Evolutionary conservation across 495 filamentous ascomycete genomes (phyloP), one percentile per base, ranked within the genome.

Genomic region (Parathielavia hyrcaniae): DNA sequence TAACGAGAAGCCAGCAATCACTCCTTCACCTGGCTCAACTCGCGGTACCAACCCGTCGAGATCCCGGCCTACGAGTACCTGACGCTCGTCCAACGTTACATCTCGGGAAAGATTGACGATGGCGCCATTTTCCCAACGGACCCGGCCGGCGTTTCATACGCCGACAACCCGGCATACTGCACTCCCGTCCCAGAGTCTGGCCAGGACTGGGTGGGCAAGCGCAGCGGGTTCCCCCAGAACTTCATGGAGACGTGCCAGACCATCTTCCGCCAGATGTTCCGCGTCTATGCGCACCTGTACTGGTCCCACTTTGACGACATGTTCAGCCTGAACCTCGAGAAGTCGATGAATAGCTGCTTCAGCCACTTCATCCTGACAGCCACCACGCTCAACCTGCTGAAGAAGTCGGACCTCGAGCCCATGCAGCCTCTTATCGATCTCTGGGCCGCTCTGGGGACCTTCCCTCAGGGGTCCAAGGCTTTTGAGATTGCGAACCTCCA

Each of bases 181-280:
- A 83, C 81, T 6, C 84, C 82, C 19, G 73, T 85, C 9, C 79
- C 85, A 75, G 56, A 86, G 73, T 55, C 77, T 32, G 76, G 74
- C 22, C 65, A 61, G 49, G 69, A 71, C 22, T 97, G 90, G 90
- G 75, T 95, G 49, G 91, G 91, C 61, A 91, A 91, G 75, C 79
- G 83, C 35, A 89, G 86, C 62, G 90, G 91, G 16, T 97, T 97
- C 77, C 91, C 90, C 3, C 83, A 85, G 62, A 86, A 85, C 44
- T 95, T 95, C 72, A 82, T 91, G 66, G 83, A 87, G 62, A 89
- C 93, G 59, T 88, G 88, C 75, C 87, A 90, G 73, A 90, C 85
- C 61, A 93, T 95, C 69, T 95, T 91, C 81, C 86, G 91, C 63
- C 91, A 97, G 73, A 97, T 97, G 87, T 93, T 96, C 80, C 89